A percentile compares a stretch with the other conserved stretches of the same genome.
Evolutionary conservation across 2,329 filamentous ascomycete species (phyloP).

Genomic region (Colletotrichum coccodes): DNA sequence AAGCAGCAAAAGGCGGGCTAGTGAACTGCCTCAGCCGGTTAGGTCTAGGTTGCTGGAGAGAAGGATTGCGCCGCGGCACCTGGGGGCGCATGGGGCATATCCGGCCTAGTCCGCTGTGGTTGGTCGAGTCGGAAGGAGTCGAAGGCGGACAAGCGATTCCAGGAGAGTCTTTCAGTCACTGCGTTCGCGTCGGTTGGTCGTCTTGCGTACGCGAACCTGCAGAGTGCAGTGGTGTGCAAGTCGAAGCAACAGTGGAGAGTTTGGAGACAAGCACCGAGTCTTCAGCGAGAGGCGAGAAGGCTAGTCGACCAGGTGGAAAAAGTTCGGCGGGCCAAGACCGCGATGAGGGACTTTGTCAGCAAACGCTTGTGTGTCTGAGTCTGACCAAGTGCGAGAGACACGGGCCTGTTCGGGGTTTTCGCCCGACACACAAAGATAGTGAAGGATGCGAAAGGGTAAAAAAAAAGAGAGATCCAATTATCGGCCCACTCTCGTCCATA

Average conservation of each 20-base stretch:
- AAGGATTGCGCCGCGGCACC: slow-evolving; percentile 21
- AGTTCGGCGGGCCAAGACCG: slow-evolving; percentile 15
- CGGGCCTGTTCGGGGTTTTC: slow-evolving; percentile 27
- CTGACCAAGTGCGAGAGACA: slow-evolving; percentile 4
- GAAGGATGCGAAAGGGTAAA: slow-evolving; percentile 6
- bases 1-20: slow-evolving; percentile 2
- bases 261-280: slow-evolving; percentile 20
- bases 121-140: slow-evolving; percentile 5
- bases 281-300: slow-evolving; percentile 26
- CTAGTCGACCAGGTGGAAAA: neutral
- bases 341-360: slow-evolving; percentile 26
- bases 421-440: slow-evolving; percentile 22
- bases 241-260: neutral
- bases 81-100: slow-evolving; percentile 19
- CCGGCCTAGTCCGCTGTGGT: slow-evolving; percentile 15
- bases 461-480: slow-evolving; percentile 15
- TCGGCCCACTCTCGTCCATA: slow-evolving; percentile 27
- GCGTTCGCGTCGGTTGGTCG: neutral
- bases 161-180: neutral
- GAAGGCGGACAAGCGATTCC: slow-evolving; percentile 14
- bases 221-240: slow-evolving; percentile 11
- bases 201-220: slow-evolving; percentile 12
- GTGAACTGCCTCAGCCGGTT: slow-evolving; percentile 28
- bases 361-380: slow-evolving; percentile 3
- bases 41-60: slow-evolving; percentile 19